phyloP scores from a whole-genome alignment of 164 flowering plant genomes.

The Tinospora cordifolia region DNA sequence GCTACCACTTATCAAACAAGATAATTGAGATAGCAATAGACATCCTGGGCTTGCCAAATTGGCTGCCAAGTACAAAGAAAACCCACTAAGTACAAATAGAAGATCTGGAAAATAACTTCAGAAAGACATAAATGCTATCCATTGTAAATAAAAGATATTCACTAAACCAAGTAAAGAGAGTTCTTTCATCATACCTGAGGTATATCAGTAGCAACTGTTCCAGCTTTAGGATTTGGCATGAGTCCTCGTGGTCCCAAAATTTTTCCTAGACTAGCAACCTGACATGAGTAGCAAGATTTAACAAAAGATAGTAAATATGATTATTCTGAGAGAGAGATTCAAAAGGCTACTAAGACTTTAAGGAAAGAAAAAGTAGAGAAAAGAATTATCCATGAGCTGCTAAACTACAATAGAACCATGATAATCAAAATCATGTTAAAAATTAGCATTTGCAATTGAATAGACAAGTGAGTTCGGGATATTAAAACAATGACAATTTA shows the following conservation, averaged over 20 bases:
- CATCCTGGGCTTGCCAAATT: not conserved
- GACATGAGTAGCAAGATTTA: conserved; percentile 16
- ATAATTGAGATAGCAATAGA: too few relatives aligned
- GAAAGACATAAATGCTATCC: not conserved
- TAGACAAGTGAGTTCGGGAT: not conserved
- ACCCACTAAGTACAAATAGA: not conserved
- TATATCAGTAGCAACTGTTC: conserved; percentile 79
- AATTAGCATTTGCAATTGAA: not conserved
- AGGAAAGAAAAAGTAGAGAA: not conserved
- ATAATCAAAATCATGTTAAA: not conserved
- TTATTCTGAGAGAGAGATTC: too few relatives aligned
- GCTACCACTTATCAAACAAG: not conserved
- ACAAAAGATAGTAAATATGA: not conserved
- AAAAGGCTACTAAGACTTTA: too few relatives aligned
- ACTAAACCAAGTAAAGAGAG: not conserved
- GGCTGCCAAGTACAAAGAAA: not conserved
- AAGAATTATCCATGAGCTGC: not conserved
- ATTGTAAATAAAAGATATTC: not conserved
- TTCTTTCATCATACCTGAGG: conserved; percentile 60
- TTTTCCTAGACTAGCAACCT: conserved; percentile 93
- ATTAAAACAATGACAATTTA: not conserved
- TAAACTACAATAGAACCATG: not conserved
- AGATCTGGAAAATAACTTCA: not conserved
- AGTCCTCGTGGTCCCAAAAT: conserved; percentile 98
- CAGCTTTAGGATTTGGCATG: conserved; percentile 99